These are phyloP conservation scores for Raphanus hybrid DNA, from an alignment of 441 rosid species.

Conservation along the genomic window DNA sequence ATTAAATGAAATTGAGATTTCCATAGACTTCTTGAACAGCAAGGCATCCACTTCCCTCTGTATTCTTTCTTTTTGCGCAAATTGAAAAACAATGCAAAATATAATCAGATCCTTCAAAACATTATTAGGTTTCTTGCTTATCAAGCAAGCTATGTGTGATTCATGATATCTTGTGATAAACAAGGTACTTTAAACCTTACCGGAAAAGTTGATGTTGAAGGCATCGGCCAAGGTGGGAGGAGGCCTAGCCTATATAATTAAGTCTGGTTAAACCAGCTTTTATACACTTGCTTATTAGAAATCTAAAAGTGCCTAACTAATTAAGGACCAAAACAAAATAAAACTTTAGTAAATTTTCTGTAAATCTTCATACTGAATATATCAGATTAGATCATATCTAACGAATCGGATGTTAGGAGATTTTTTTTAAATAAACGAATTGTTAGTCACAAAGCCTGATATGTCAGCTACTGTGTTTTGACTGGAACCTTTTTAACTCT, in stretches of 20 bases:
- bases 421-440: background rate
- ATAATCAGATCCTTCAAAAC: background rate
- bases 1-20: background rate
- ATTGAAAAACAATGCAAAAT: background rate
- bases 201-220: background rate
- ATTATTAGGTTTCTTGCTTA: background rate
- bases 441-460: constrained; percentile 8
- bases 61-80: background rate
- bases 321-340: background rate
- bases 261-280: no score
- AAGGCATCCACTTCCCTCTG: background rate
- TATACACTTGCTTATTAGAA: background rate
- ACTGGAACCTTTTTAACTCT: constrained; percentile 20
- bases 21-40: background rate
- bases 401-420: constrained; percentile 5
- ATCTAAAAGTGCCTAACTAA: background rate
- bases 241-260: background rate
- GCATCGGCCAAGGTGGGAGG: background rate
- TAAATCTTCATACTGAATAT: constrained; percentile 1
- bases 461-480: constrained; percentile 24
- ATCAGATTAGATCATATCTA: constrained; percentile 3
- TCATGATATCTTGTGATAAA: background rate
- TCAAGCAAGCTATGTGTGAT: background rate
- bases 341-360: background rate
- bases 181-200: background rate